Evolutionary conservation across 495 filamentous ascomycete genomes (phyloP), one percentile per base, ranked within the genome.

Genomic region (Beverwykella pulmonaria): DNA sequence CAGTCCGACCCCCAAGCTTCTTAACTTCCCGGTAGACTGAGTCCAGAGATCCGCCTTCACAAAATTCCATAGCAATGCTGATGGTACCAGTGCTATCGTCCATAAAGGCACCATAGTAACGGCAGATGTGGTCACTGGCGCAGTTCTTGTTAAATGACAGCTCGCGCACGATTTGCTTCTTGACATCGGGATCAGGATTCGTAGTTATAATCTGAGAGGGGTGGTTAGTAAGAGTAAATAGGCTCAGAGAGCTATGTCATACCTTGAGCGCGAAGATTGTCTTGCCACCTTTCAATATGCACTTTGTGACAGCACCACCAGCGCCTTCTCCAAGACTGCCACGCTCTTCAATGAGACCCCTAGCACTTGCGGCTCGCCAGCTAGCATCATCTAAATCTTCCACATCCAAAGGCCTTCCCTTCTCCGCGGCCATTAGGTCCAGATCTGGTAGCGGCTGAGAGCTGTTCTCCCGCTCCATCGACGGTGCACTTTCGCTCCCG

Each of bases 31-130:
- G 91, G 82, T 98, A 98, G 70, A 98, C 92, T 72, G 89, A 92
- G 77, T 98, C 91, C 32, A 98, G 84, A 56, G 90, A 94, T 30
- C 94, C 95, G 54, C 94, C 94, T 76, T 98, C 94, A 75, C 94
- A 98, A 74, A 96, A 97, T 75, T 98, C 94, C 94, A 98, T 98
- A 26, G 92, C 92, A 75, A 98, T 98, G 48, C 90, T 93, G 62
- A 98, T 98, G 19, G 94, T 98, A 34, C 93, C 91, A 0, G 90
- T 92, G 4, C 90, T 88, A 65, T 94, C 89, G 74, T 98, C 93
- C 77, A 92, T 90, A 71, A 97, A 98, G 61, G 94, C 92, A 65
- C 94, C 94, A 71, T 97, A 98, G 77, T 98, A 98, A 63, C 88
- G 87, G 77, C 95, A 98, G 71, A 98, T 98, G 74, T 98, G 90